phyloP scores from a whole-genome alignment of 768 basidiomycete species.

The Suillus discolor region DNA sequence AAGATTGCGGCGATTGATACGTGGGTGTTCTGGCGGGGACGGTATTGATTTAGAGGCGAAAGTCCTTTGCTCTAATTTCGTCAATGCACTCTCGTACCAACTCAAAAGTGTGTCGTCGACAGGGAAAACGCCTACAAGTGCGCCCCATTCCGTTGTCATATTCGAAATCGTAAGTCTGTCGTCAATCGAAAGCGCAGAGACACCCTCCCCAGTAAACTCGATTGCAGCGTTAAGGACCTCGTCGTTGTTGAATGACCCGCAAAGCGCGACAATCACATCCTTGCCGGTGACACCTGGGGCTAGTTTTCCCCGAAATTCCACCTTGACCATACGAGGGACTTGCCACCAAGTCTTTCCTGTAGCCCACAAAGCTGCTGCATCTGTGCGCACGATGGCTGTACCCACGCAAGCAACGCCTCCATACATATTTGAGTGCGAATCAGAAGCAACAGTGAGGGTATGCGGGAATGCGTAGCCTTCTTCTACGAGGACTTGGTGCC shows the following conservation, averaged over 20 bases:
- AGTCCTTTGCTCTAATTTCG: constrained; percentile 73
- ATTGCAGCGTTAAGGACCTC: constrained; percentile 97
- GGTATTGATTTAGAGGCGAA: constrained; percentile 69
- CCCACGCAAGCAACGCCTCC: constrained; percentile 97
- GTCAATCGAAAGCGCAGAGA: constrained; percentile 77
- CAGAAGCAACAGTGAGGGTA: constrained; percentile 93
- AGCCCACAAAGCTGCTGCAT: constrained; percentile 95
- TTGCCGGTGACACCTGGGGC: constrained; percentile 94
- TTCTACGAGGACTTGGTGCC: constrained; percentile 96
- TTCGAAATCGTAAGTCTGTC: constrained; percentile 97
- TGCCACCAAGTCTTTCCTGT: constrained; percentile 99
- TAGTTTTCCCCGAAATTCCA: constrained; percentile 83
- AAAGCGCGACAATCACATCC: constrained; percentile 96
- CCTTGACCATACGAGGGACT: constrained; percentile 94
- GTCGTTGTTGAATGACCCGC: constrained; percentile 93
- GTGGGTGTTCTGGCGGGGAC: constrained; percentile 78
- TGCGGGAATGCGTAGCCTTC: constrained; percentile 98
- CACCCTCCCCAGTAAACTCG: constrained; percentile 93
- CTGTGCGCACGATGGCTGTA: constrained; percentile 95
- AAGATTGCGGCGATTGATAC: constrained; percentile 78
- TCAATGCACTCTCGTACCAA: constrained; percentile 83
- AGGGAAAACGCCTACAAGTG: constrained; percentile 93
- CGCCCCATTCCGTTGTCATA: constrained; percentile 99
- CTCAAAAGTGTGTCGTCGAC: constrained; percentile 78
- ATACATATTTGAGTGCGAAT: constrained; percentile 99